These are phyloP conservation scores for Condylostoma magnum DNA, from an alignment of 169 alveolate species.

Conservation along the genomic window DNA sequence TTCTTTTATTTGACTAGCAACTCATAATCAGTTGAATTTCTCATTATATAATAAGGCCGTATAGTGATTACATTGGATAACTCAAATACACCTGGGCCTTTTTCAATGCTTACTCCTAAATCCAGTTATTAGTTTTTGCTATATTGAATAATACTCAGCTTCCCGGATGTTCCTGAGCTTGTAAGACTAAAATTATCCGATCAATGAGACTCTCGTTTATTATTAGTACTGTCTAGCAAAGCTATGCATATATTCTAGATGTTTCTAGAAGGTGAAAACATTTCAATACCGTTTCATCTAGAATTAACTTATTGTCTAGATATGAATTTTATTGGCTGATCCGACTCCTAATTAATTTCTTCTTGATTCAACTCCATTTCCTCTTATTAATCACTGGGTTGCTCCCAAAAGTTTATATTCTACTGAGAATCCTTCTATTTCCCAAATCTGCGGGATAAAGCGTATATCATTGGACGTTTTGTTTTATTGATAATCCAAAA, in stretches of 20 bases:
- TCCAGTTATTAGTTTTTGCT: neutral
- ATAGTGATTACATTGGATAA: slow-evolving; percentile 17
- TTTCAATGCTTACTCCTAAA: slow-evolving; percentile 29
- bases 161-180: slow-evolving; percentile 34
- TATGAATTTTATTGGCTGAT: neutral
- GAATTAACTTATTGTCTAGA: neutral
- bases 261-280: neutral
- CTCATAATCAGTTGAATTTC: neutral
- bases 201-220: neutral
- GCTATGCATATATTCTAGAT: slow-evolving; percentile 12
- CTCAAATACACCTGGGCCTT: slow-evolving; percentile 25
- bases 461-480: neutral
- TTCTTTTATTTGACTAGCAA: slow-evolving; percentile 1
- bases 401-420: no score
- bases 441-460: neutral
- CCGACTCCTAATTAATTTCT: no score
- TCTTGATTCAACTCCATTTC: neutral
- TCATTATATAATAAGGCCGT: slow-evolving; percentile 4
- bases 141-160: neutral
- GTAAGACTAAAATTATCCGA: slow-evolving; percentile 19
- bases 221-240: neutral
- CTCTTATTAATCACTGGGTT: slow-evolving; percentile 1
- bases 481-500: slow-evolving; percentile 31
- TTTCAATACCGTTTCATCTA: neutral
- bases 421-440: no score